Base-by-base conservation (phyloP, 306 rosid genomes). In the Fragaria iinumae region DNA sequence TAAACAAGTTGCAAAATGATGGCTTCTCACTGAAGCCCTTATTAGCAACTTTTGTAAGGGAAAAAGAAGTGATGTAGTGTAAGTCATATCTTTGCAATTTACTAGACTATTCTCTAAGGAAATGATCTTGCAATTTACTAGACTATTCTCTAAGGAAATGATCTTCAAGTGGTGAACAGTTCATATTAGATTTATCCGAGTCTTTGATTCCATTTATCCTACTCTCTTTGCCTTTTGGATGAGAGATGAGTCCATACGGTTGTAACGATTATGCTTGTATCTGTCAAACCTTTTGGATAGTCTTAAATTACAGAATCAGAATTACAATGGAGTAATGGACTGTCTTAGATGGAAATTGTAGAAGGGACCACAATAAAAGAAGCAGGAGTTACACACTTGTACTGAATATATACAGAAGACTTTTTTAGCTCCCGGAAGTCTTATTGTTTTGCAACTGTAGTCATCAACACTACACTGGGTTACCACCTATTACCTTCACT, bases 1-100 rank as follows among this genome's bases (percentile, higher is more conserved):
- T 39, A 14, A 1, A 73, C 53, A 56, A 73, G 67, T 73, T 39
- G 57, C 29, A 32, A 43, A 57, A 41, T 73, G 55, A 73, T 73
- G 11, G 60, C 8, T 25, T 36, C 67, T 11, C 60, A 47, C 49
- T 16, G 16, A 69, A 8, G 17, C 16, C 57, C 23, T 48, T 45
- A 8, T 11, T 44, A 3, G 74, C 14, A 25, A 70, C 9, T 48
- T 70, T 50, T 7, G 13, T 47, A 5, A 69, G 16, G 13, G 23
- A 23, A 64, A 63, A 63, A 27, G 2, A 62, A 62, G 20, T 21
- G 17, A n/a, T 43, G 53, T 52, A 41, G 50, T 68, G 49, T 21
- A 43, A 43, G n/a, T 44, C 13, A 48, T 27, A 47, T 47, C 57
- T 69, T 47, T 69, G 36, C 74, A 25, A 7, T 18, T 27, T 32